Percentiles rank a stretch among this genome's conserved stretches.
Conservation (phyloP, 495 filamentous ascomycete genomes). For the Tuber borchii region DNA sequence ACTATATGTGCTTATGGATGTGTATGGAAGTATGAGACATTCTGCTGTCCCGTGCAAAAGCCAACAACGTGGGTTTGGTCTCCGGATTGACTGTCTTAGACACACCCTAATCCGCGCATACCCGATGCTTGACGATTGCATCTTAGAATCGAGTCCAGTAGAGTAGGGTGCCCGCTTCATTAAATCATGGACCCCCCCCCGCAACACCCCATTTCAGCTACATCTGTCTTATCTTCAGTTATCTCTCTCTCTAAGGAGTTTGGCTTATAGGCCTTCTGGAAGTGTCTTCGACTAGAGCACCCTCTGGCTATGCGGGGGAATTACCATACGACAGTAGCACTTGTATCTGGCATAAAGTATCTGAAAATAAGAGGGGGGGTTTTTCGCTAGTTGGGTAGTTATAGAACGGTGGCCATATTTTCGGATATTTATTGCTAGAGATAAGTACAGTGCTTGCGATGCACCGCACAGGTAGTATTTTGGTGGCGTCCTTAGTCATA, state of each 20-base stretch:
- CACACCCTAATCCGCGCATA: not conserved
- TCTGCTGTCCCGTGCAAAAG: not conserved
- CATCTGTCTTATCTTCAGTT: not conserved
- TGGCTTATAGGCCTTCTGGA: not conserved
- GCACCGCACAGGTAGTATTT: not conserved
- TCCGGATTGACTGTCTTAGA: not conserved
- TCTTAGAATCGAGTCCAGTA: not conserved
- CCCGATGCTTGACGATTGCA: not conserved
- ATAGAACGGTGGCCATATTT: too few relatives aligned
- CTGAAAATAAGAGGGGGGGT: too few relatives aligned
- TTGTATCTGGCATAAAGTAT: too few relatives aligned
- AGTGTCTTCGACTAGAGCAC: not conserved
- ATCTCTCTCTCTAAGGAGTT: not conserved
- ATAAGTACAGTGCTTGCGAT: not conserved
- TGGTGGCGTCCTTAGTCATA: not conserved
- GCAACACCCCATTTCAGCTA: not conserved
- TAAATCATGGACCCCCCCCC: not conserved
- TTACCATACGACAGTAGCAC: not conserved
- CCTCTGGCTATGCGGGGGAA: not conserved
- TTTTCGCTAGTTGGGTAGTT: too few relatives aligned
- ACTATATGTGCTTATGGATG: not conserved
- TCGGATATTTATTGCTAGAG: too few relatives aligned
- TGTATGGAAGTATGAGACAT: not conserved
- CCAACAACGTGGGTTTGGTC: not conserved
- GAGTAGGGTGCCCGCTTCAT: not conserved